A percentile compares a stretch with the other conserved stretches of the same genome.
Evolutionary conservation across 441 rosid species (phyloP).

Genomic region (Metrosideros polymorpha): DNA sequence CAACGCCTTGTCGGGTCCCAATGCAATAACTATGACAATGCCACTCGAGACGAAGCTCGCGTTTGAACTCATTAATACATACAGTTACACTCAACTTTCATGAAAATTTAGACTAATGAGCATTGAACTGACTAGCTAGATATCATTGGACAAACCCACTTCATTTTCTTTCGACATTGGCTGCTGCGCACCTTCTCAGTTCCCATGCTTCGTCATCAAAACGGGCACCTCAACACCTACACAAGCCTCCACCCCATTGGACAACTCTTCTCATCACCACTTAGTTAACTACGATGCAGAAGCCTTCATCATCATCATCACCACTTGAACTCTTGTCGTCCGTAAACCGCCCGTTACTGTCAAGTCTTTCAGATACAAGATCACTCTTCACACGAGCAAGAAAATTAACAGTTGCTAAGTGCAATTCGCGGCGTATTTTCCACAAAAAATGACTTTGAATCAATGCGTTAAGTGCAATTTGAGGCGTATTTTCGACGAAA

Average conservation of each 20-base stretch:
- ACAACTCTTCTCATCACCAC: background rate
- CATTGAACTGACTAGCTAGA: background rate
- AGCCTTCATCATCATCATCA: background rate
- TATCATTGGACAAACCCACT: background rate
- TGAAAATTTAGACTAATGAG: background rate
- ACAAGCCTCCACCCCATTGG: background rate
- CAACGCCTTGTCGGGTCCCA: accelerated
- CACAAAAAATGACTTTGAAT: too few species aligned
- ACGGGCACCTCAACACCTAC: background rate
- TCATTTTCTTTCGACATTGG: background rate
- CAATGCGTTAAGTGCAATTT: background rate
- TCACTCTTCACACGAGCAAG: background rate
- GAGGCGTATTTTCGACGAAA: background rate
- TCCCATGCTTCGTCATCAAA: background rate
- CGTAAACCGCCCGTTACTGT: background rate
- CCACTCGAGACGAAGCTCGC: background rate
- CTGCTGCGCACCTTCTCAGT: background rate
- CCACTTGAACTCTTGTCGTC: background rate
- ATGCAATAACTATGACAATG: background rate
- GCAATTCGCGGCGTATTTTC: background rate
- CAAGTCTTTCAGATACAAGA: background rate
- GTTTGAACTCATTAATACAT: background rate
- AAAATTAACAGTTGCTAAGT: background rate
- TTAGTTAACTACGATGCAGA: background rate
- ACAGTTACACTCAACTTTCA: background rate